A percentile compares a stretch with the other conserved stretches of the same genome.
These are phyloP conservation scores for Ottelia alismoides DNA, from an alignment of 106 monocot species.

Conservation along the genomic window DNA sequence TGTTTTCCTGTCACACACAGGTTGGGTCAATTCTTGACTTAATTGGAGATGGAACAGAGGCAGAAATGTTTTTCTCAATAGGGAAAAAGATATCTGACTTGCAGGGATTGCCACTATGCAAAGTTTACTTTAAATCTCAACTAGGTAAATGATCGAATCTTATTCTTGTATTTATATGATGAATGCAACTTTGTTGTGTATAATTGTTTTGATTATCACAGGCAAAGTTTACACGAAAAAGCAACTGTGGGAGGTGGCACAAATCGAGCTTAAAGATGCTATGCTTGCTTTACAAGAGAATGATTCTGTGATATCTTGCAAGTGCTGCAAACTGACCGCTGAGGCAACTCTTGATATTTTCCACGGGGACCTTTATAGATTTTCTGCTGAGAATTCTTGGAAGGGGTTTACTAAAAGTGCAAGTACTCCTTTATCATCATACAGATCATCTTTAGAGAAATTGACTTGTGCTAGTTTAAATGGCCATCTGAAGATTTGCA, in stretches of 20 bases:
- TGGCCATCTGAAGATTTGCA: no score
- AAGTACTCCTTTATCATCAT: no score
- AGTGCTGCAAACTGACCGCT: conserved; percentile 42
- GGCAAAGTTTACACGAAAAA: conserved; percentile 68
- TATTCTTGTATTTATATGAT: neutral
- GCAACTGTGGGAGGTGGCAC: conserved; percentile 47
- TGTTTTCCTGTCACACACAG: conserved; percentile 16
- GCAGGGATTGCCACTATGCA: conserved; percentile 34
- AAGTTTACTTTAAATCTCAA: conserved; percentile 34
- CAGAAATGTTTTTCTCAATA: conserved; percentile 45
- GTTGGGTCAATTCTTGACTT: conserved; percentile 56
- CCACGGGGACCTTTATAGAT: conserved; percentile 47
- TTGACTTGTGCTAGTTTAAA: no score
- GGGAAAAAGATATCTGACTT: conserved; percentile 53
- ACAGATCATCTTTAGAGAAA: no score
- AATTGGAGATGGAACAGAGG: conserved; percentile 50
- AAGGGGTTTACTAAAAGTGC: no score
- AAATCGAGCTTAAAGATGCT: conserved; percentile 44
- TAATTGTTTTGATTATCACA: conserved; percentile 9
- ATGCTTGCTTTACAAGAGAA: conserved; percentile 34
- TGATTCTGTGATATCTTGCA: conserved; percentile 45
- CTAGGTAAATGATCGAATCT: conserved; percentile 32
- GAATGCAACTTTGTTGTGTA: neutral
- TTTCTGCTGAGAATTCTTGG: no score
- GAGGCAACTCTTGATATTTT: conserved; percentile 43